Percentiles rank a stretch among this genome's conserved stretches.
Conservation (phyloP, 768 basidiomycete genomes). For the Lentinus brumalis region DNA sequence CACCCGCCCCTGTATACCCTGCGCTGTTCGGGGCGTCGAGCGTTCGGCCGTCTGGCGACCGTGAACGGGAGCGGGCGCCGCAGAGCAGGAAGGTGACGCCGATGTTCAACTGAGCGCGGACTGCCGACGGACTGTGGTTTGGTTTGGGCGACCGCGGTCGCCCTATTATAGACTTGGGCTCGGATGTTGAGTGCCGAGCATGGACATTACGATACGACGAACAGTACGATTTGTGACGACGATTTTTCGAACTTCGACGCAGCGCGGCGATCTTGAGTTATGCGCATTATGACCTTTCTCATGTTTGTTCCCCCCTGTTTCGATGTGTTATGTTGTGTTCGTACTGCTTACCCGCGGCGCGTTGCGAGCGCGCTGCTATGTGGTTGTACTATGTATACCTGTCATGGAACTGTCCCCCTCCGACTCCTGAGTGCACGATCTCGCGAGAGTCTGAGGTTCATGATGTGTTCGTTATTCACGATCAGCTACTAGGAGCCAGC, state of each 20-base stretch:
- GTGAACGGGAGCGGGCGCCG: background rate
- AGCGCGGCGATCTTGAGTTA: background rate
- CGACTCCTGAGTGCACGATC: no score
- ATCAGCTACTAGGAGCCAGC: no score
- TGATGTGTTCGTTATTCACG: no score
- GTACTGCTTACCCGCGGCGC: background rate
- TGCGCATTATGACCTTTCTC: background rate
- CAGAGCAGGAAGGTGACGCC: constrained; percentile 26
- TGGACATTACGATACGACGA: background rate
- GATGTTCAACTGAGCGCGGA: constrained; percentile 21
- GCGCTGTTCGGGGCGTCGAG: background rate
- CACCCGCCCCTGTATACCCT: constrained; percentile 10
- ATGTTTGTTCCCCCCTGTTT: background rate
- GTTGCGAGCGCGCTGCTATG: background rate
- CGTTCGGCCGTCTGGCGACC: constrained; percentile 8
- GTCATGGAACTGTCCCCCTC: no score
- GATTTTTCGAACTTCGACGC: background rate
- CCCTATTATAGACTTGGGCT: background rate
- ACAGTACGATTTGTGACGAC: background rate
- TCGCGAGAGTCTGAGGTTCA: no score
- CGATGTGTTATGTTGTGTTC: background rate
- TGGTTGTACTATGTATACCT: background rate
- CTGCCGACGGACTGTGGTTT: background rate
- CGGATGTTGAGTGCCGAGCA: background rate
- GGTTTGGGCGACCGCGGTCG: background rate